These are phyloP conservation scores for Talaromyces proteolyticus DNA, from an alignment of 495 filamentous ascomycete genomes.

Conservation along the genomic window DNA sequence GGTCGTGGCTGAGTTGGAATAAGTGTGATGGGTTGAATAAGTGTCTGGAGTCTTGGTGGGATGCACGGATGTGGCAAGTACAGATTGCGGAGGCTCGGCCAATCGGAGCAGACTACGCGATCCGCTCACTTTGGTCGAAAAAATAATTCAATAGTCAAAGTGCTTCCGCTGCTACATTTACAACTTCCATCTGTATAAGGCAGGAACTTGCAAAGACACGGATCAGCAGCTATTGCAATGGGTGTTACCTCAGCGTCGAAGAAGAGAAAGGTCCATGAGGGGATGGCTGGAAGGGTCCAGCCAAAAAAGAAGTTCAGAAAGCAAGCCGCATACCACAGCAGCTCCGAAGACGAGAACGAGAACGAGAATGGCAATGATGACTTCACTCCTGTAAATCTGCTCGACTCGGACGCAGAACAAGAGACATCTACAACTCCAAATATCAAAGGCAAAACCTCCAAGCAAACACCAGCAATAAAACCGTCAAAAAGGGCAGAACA, in stretches of 20 bases:
- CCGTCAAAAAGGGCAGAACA: slow-evolving; percentile 2
- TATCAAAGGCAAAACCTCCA: not conserved
- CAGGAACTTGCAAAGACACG: not conserved
- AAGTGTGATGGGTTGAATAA: too few species aligned
- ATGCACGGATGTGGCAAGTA: slow-evolving; percentile 4
- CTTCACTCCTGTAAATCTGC: slow-evolving; percentile 59
- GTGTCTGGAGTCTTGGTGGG: not conserved
- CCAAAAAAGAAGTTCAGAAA: slow-evolving; percentile 68
- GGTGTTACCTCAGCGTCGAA: slow-evolving; percentile 31
- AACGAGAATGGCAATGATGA: slow-evolving; percentile 34
- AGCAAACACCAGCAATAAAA: not conserved
- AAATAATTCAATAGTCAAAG: slow-evolving; percentile 1
- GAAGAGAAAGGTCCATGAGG: slow-evolving; percentile 56
- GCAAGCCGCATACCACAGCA: slow-evolving; percentile 67
- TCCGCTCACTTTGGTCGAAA: slow-evolving; percentile 15
- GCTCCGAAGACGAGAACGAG: slow-evolving; percentile 49
- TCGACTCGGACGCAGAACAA: slow-evolving; percentile 61
- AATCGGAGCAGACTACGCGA: slow-evolving; percentile 26
- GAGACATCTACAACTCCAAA: not conserved
- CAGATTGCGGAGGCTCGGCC: slow-evolving; percentile 9
- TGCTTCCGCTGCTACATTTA: too few species aligned
- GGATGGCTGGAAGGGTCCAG: slow-evolving; percentile 46
- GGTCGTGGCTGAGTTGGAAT: too few species aligned
- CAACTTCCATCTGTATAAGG: not conserved
- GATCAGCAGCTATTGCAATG: not conserved